Evolutionary conservation across 208 protist species (phyloP).

Genomic region (Angomonas ambiguus): DNA sequence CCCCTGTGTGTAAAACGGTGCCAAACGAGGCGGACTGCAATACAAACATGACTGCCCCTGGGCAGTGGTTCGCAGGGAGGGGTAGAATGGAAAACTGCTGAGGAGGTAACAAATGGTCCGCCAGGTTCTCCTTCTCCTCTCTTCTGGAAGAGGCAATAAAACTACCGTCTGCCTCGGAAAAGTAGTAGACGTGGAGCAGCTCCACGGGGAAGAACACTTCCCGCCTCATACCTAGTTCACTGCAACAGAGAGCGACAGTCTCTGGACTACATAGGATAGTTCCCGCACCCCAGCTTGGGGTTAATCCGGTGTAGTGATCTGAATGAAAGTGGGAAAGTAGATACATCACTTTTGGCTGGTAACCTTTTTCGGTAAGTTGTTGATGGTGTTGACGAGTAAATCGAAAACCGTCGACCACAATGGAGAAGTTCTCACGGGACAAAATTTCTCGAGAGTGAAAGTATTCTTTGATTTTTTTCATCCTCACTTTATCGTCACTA

Average conservation of each 20-base stretch:
- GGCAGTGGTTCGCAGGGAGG: conserved; percentile 91
- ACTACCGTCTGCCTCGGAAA: conserved; percentile 9
- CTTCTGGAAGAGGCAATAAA: neutral
- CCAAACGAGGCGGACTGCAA: conserved; percentile 56
- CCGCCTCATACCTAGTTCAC: neutral
- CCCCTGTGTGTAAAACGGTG: conserved; percentile 86
- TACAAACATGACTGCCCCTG: conserved; percentile 87
- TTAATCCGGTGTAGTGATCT: conserved; percentile 85
- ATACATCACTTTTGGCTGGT: conserved; percentile 30
- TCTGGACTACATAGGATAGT: conserved; percentile 63
- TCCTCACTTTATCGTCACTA: neutral
- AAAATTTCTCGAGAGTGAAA: conserved; percentile 53
- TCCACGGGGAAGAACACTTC: neutral
- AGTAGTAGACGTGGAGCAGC: neutral
- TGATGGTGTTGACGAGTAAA: conserved; percentile 15
- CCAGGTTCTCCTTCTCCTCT: neutral
- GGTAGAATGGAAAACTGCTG: conserved; percentile 34
- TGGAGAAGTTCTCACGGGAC: conserved; percentile 18
- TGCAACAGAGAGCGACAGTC: conserved; percentile 45
- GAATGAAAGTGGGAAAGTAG: conserved; percentile 92
- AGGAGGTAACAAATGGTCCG: neutral
- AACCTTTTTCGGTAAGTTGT: neutral
- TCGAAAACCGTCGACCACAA: conserved; percentile 81
- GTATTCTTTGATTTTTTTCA: conserved; percentile 35
- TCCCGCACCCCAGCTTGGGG: conserved; percentile 31